These are phyloP conservation scores for Silene latifolia DNA, from an alignment of 148 eudicot species.

Conservation along the genomic window DNA sequence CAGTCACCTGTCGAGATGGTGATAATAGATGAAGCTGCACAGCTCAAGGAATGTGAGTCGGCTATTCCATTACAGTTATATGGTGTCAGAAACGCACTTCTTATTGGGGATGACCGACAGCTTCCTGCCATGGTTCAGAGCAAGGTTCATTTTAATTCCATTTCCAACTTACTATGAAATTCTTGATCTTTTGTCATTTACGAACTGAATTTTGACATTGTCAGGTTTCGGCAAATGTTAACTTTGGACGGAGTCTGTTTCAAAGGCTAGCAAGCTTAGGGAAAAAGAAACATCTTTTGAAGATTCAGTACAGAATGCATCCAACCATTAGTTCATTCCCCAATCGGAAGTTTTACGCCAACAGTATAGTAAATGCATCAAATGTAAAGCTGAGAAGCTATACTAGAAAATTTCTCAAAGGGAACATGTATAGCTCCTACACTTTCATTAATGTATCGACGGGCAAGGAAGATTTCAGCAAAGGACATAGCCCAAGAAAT, in stretches of 20 bases:
- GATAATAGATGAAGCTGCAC: conserved; percentile 64
- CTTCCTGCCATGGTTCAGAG: conserved; percentile 53
- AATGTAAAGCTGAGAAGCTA: conserved; percentile 31
- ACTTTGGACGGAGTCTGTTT: conserved; percentile 62
- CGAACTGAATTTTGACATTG: conserved; percentile 7
- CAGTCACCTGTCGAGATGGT: conserved; percentile 22
- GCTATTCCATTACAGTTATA: conserved; percentile 42
- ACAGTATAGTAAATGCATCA: conserved; percentile 33
- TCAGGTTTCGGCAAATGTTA: conserved; percentile 34
- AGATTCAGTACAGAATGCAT: conserved; percentile 62
- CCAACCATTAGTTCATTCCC: conserved; percentile 64
- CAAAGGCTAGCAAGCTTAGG: conserved; percentile 43
- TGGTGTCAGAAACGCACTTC: conserved; percentile 41
- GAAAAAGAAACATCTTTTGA: conserved; percentile 45
- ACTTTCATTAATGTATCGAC: conserved; percentile 38
- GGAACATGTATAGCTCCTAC: conserved; percentile 32
- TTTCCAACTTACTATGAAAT: no score
- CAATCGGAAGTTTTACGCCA: conserved; percentile 34
- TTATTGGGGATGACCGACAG: conserved; percentile 60
- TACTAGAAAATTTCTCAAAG: conserved; percentile 26
- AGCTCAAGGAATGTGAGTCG: conserved; percentile 62
- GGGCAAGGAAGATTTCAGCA: conserved; percentile 33
- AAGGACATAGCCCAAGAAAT: conserved; percentile 36
- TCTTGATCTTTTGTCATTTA: background rate
- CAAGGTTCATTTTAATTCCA: conserved; percentile 22